These are phyloP conservation scores for Fraxinus nigra DNA, from an alignment of 305 asterid genomes.

Conservation along the genomic window DNA sequence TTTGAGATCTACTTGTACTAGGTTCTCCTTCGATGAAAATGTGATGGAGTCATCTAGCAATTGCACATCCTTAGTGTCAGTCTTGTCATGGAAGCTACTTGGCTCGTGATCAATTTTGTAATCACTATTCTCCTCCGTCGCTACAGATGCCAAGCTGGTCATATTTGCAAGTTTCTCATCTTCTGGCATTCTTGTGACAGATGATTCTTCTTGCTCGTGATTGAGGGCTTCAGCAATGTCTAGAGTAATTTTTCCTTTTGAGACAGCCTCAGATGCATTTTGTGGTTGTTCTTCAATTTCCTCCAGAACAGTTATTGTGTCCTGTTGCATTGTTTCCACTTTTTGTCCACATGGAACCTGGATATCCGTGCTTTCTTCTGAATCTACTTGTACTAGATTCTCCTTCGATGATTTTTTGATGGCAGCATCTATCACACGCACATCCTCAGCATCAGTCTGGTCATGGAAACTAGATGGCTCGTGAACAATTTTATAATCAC, in stretches of 20 bases:
- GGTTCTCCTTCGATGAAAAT: constrained; percentile 22
- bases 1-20: constrained; percentile 21
- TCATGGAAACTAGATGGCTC: neutral
- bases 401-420: neutral
- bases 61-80: constrained; percentile 21
- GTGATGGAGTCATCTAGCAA: constrained; percentile 16
- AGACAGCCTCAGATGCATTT: neutral
- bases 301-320: neutral
- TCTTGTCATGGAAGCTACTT: constrained; percentile 20
- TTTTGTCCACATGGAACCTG: neutral
- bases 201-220: constrained; percentile 25
- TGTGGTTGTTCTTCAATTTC: neutral
- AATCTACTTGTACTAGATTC: neutral
- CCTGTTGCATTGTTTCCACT: neutral
- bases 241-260: neutral
- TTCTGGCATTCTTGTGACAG: constrained; percentile 27
- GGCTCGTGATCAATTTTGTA: constrained; percentile 12
- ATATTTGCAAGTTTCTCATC: constrained; percentile 22
- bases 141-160: constrained; percentile 36
- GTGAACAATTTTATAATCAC: neutral
- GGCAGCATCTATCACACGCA: neutral
- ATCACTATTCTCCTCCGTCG: constrained; percentile 20
- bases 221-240: constrained; percentile 11
- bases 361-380: neutral
- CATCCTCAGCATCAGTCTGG: neutral